These are phyloP conservation scores for Perilla frutescens DNA, from an alignment of 257 asterid genomes.

Conservation along the genomic window DNA sequence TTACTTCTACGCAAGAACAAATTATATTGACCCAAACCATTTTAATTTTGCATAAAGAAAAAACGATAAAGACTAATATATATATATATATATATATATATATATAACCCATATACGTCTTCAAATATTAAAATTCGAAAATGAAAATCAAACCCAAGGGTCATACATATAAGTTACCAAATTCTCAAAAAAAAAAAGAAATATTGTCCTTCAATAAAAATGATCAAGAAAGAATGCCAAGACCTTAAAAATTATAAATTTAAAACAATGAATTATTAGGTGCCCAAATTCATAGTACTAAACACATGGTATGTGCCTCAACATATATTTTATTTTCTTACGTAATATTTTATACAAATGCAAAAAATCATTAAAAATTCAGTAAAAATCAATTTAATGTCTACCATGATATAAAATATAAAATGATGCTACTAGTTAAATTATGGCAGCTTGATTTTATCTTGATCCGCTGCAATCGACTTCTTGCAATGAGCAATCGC, in stretches of 20 bases:
- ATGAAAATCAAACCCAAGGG: no score
- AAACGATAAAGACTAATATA: neutral
- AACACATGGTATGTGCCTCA: neutral
- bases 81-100: no score
- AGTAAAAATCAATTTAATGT: conserved; percentile 2
- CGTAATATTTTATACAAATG: neutral
- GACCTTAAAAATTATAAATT: neutral
- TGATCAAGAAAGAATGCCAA: no score
- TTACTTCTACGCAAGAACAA: neutral
- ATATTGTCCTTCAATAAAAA: no score
- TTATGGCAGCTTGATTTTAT: conserved; percentile 47
- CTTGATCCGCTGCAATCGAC: conserved; percentile 54
- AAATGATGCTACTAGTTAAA: neutral
- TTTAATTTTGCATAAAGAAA: neutral
- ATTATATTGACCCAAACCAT: neutral
- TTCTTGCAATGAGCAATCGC: conserved; percentile 95
- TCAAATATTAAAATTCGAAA: no score
- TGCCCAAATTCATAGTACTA: neutral
- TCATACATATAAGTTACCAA: no score
- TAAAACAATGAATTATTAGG: neutral
- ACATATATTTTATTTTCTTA: neutral
- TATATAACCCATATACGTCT: no score
- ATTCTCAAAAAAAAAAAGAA: no score
- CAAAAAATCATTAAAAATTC: conserved; percentile 22
- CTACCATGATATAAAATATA: neutral